These are phyloP conservation scores for Endoconidiophora laricicola DNA, from an alignment of 2,329 filamentous ascomycete species.

Conservation along the genomic window DNA sequence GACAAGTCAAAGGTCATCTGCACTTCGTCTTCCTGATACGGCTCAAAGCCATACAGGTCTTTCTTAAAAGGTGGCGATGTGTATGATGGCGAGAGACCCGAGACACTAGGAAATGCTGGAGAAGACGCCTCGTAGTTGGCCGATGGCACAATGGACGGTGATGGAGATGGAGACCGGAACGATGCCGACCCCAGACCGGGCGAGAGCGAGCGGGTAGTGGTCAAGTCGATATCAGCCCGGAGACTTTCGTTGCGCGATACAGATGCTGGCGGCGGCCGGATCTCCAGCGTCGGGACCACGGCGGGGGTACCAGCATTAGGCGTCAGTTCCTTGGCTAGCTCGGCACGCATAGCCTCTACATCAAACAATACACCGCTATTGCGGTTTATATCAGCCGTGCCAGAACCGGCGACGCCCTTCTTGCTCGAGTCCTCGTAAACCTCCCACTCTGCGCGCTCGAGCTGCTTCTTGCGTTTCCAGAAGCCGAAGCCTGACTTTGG, in stretches of 20 bases:
- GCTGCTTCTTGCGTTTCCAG: conserved; percentile 69
- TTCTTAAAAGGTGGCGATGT: conserved; percentile 3
- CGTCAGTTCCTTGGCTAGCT: conserved; percentile 66
- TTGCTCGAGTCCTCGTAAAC: conserved; percentile 58
- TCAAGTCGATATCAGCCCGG: not conserved
- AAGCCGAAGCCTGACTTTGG: conserved; percentile 47
- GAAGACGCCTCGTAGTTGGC: conserved; percentile 3
- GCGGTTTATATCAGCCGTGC: conserved; percentile 25
- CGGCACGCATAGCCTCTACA: conserved; percentile 79
- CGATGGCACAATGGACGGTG: not conserved
- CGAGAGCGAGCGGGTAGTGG: not conserved
- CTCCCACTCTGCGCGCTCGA: conserved; percentile 80
- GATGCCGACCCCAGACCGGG: conserved; percentile 3
- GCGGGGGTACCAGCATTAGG: conserved; percentile 34
- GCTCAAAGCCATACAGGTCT: conserved; percentile 10
- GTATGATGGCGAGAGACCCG: not conserved
- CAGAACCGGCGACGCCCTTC: conserved; percentile 25
- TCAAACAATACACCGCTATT: conserved; percentile 70
- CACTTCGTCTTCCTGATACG: conserved; percentile 30
- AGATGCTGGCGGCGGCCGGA: conserved; percentile 9
- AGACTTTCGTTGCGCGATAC: conserved; percentile 7
- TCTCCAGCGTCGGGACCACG: not conserved
- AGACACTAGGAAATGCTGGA: not conserved
- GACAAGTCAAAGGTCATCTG: conserved; percentile 59
- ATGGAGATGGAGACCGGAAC: conserved; percentile 4